Conservation (phyloP, 305 asterid species). For the Fraxinus xanthoxyloides region DNA sequence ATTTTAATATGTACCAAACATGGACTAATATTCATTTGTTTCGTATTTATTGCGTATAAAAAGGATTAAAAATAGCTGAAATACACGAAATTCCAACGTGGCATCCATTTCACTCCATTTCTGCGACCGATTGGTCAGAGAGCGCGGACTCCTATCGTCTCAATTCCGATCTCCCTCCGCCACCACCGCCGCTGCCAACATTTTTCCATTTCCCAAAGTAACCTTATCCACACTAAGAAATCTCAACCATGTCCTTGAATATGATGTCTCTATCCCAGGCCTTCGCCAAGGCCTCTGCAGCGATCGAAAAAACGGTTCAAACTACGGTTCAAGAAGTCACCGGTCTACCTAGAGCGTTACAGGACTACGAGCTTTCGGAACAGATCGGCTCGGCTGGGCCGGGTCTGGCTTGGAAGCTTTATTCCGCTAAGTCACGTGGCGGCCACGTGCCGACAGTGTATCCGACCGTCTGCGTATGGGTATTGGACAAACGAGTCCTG, state of each 20-base stretch:
- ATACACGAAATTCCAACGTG: conserved; percentile 30
- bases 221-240: neutral
- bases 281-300: conserved; percentile 92
- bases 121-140: conserved; percentile 11
- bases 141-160: conserved; percentile 45
- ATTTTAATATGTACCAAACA: too few relatives aligned
- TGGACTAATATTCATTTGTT: neutral
- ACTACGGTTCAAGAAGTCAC: conserved; percentile 97
- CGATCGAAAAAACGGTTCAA: conserved; percentile 95
- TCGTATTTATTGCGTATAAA: neutral
- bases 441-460: conserved; percentile 61
- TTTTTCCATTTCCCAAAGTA: conserved; percentile 6
- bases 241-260: conserved; percentile 67
- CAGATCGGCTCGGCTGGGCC: conserved; percentile 99
- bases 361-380: conserved; percentile 75
- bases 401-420: conserved; percentile 87
- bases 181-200: conserved; percentile 20
- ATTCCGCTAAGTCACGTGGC: conserved; percentile 77
- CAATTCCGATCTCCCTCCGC: conserved; percentile 30
- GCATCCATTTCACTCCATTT: conserved; percentile 18
- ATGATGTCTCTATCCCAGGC: conserved; percentile 92
- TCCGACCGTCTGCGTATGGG: conserved; percentile 91
- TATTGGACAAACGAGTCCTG: conserved; percentile 72
- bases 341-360: conserved; percentile 81
- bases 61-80: neutral